Percentiles rank a stretch among this genome's conserved stretches.
Evolutionary conservation across 805 yeast species (phyloP).

Genomic region (Ogataea neopini): DNA sequence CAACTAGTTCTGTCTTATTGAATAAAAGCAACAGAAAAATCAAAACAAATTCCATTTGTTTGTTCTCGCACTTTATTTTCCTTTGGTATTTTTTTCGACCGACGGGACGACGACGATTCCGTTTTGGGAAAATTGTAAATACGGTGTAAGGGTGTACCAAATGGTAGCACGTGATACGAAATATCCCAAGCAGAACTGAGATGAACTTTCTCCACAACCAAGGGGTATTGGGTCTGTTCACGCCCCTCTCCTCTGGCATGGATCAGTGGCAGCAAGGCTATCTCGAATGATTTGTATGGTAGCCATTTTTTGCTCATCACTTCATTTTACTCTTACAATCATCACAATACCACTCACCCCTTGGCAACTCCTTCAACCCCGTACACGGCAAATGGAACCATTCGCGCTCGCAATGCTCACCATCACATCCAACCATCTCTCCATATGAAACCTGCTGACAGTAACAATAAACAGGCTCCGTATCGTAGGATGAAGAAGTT

Average conservation of each 20-base stretch:
- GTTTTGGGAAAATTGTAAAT: slow-evolving; percentile 1
- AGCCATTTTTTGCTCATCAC: neutral
- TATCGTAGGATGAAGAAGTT: slow-evolving; percentile 23
- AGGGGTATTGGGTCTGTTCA: no score
- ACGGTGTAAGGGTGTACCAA: neutral
- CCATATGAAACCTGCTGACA: slow-evolving; percentile 97
- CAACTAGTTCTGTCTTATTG: neutral
- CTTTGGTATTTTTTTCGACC: neutral
- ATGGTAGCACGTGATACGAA: neutral
- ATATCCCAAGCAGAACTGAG: no score
- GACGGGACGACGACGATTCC: slow-evolving; percentile 21
- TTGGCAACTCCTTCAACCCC: slow-evolving; percentile 82
- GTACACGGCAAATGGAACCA: slow-evolving; percentile 97
- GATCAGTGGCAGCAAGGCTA: no score
- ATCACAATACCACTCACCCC: slow-evolving; percentile 81
- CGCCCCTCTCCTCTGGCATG: no score
- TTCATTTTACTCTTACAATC: slow-evolving; percentile 47
- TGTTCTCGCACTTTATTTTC: neutral
- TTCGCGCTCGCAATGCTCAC: slow-evolving; percentile 85
- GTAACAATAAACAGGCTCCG: slow-evolving; percentile 89
- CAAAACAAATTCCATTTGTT: slow-evolving; percentile 6
- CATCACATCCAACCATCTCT: slow-evolving; percentile 99
- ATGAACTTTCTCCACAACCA: no score
- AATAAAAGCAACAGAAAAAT: slow-evolving; percentile 2
- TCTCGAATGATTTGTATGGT: no score